Evolutionary conservation across 2,329 filamentous ascomycete genomes (phyloP).

Genomic region (Elsinoe batatas): DNA sequence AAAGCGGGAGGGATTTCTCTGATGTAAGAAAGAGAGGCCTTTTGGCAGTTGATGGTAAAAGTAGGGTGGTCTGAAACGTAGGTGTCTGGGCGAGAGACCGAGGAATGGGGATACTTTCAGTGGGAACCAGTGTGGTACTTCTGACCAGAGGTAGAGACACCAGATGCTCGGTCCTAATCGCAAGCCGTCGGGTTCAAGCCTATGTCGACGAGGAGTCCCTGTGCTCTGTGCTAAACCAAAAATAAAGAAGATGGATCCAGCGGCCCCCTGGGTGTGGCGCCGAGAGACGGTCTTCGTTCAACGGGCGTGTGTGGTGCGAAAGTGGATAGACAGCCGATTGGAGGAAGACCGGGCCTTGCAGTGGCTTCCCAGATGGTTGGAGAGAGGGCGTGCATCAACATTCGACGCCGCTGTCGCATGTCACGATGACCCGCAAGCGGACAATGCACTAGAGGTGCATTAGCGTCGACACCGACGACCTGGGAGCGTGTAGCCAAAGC

Average conservation of each 20-base stretch:
- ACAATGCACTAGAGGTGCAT: slow-evolving; percentile 12
- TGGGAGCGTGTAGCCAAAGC: slow-evolving; percentile 11
- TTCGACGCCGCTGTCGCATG: slow-evolving; percentile 13
- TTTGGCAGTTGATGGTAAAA: slow-evolving; percentile 11
- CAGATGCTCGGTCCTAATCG: slow-evolving; percentile 8
- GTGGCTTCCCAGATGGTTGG: slow-evolving; percentile 6
- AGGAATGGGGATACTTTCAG: slow-evolving; percentile 4
- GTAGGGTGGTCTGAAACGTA: slow-evolving; percentile 13
- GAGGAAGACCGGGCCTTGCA: neutral
- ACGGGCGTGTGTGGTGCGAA: neutral
- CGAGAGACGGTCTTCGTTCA: neutral
- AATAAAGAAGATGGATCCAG: slow-evolving; percentile 8
- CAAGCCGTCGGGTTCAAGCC: neutral
- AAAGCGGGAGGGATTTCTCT: slow-evolving; percentile 9
- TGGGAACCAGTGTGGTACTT: slow-evolving; percentile 9
- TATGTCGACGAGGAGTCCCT: neutral
- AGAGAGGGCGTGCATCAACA: slow-evolving; percentile 8
- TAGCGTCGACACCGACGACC: slow-evolving; percentile 12
- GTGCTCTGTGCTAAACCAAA: slow-evolving; percentile 7
- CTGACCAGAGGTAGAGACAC: slow-evolving; percentile 12
- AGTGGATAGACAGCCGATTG: slow-evolving; percentile 9
- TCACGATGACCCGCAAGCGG: slow-evolving; percentile 12
- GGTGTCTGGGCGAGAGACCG: slow-evolving; percentile 8
- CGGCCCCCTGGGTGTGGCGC: slow-evolving; percentile 10
- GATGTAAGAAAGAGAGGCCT: neutral